Conservation (phyloP, 2,329 filamentous ascomycete species). For the Iodosphaeria phyllophila region DNA sequence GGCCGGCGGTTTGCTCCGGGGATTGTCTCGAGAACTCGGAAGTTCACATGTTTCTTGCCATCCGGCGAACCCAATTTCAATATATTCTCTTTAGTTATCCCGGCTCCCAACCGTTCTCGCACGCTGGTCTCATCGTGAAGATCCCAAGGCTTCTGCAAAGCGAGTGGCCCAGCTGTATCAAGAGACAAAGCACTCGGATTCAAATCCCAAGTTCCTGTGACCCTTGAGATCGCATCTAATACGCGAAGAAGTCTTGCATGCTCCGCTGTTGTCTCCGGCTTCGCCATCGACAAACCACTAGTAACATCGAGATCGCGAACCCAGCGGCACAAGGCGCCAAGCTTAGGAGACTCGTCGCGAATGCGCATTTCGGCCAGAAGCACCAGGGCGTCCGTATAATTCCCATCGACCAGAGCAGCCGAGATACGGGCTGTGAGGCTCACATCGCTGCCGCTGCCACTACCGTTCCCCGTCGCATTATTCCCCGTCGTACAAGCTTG, state of each 20-base stretch:
- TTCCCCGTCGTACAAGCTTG: conserved; percentile 49
- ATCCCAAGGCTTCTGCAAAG: conserved; percentile 42
- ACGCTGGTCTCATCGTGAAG: conserved; percentile 30
- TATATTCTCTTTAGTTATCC: too few species aligned
- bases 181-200: conserved; percentile 15
- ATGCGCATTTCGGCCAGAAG: conserved; percentile 53
- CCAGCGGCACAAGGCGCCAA: conserved; percentile 54
- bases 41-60: conserved; percentile 18
- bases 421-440: conserved; percentile 50
- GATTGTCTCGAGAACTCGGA: conserved; percentile 43
- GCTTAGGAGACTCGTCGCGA: conserved; percentile 42
- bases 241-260: conserved; percentile 40
- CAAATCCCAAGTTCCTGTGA: conserved; percentile 41
- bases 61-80: conserved; percentile 24
- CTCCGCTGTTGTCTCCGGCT: conserved; percentile 29
- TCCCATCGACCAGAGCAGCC: conserved; percentile 44
- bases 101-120: too few species aligned
- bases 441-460: too few species aligned
- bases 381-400: conserved; percentile 45
- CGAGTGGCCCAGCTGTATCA: conserved; percentile 26
- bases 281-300: conserved; percentile 38
- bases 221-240: conserved; percentile 43
- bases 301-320: conserved; percentile 53
- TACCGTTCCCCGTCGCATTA: conserved; percentile 36
- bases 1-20: conserved; percentile 42